A percentile compares a stretch with the other conserved stretches of the same genome.
Conservation (phyloP, 2,329 filamentous ascomycete genomes). For the Didymellaceae sp. region DNA sequence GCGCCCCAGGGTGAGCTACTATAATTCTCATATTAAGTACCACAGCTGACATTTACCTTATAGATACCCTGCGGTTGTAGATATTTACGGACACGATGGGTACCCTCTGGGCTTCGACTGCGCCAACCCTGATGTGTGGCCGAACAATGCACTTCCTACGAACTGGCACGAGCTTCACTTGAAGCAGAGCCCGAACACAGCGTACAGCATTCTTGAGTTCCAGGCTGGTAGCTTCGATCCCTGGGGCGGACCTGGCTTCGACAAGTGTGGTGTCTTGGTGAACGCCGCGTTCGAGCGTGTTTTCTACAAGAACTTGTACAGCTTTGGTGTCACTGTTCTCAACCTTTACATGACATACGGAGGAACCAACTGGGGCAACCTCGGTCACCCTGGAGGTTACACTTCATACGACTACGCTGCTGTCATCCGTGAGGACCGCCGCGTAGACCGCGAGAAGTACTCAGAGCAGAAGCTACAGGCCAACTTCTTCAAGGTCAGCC, state of each 20-base stretch:
- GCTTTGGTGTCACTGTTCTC: constrained; percentile 70
- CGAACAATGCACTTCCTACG: constrained; percentile 62
- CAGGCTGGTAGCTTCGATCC: constrained; percentile 76
- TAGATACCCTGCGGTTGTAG: constrained; percentile 60
- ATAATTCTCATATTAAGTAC: too few relatives aligned
- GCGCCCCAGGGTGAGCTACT: constrained; percentile 64
- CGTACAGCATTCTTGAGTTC: constrained; percentile 71
- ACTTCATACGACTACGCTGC: constrained; percentile 67
- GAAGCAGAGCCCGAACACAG: constrained; percentile 68
- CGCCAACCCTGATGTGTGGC: constrained; percentile 68
- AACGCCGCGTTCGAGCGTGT: constrained; percentile 78
- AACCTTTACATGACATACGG: constrained; percentile 82
- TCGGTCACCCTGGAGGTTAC: constrained; percentile 65
- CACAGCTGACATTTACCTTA: too few relatives aligned
- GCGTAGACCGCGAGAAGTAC: constrained; percentile 75
- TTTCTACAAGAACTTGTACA: constrained; percentile 78
- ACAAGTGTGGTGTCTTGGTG: constrained; percentile 68
- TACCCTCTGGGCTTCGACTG: constrained; percentile 60
- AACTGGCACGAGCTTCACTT: constrained; percentile 62
- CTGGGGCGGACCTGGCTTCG: constrained; percentile 75
- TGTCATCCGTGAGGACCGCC: constrained; percentile 72
- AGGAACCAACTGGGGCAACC: constrained; percentile 81
- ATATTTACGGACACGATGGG: constrained; percentile 71
- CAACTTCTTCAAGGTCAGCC: constrained; percentile 76
- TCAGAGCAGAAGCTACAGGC: constrained; percentile 78